Percentiles rank a stretch among this genome's conserved stretches.
These are phyloP conservation scores for Curvularia verruculosa DNA, from an alignment of 2,329 filamentous ascomycete species.

Conservation along the genomic window DNA sequence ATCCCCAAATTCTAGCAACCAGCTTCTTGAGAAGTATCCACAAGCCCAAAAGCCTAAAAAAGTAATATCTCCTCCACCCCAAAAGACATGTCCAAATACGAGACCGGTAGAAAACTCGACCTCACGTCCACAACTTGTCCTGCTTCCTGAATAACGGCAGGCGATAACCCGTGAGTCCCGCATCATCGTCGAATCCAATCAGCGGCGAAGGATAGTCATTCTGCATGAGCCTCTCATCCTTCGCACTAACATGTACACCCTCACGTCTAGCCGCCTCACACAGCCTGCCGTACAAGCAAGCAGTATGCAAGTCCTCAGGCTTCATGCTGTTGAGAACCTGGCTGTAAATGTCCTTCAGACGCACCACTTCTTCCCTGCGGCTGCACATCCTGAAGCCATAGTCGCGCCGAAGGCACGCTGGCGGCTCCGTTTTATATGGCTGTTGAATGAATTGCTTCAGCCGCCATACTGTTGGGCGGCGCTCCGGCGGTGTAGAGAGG, in stretches of 20 bases:
- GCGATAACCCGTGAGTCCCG: constrained; percentile 1
- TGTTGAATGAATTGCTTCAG: constrained; percentile 26
- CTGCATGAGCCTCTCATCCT: constrained; percentile 9
- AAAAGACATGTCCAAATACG: too few species aligned
- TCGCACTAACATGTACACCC: not conserved
- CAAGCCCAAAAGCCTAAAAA: not conserved
- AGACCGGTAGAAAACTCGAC: not conserved
- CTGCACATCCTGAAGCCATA: constrained; percentile 27
- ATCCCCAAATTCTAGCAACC: not conserved
- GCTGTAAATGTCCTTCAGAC: constrained; percentile 23
- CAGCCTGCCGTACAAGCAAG: constrained; percentile 13
- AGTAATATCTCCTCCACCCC: too few species aligned
- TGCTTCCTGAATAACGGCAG: constrained; percentile 10
- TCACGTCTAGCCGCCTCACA: constrained; percentile 5
- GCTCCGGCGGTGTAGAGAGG: not conserved
- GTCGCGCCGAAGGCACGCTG: constrained; percentile 18
- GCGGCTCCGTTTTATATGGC: constrained; percentile 9
- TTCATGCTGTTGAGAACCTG: constrained; percentile 8
- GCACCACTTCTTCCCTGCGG: constrained; percentile 22
- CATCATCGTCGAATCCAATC: constrained; percentile 14
- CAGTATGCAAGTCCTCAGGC: constrained; percentile 18
- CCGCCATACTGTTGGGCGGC: constrained; percentile 20
- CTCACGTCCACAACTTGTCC: not conserved
- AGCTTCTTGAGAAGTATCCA: not conserved
- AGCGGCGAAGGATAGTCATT: constrained; percentile 15